phyloP scores from a whole-genome alignment of 139 green algal genomes.

The Chlamydomonas schloesseri region DNA sequence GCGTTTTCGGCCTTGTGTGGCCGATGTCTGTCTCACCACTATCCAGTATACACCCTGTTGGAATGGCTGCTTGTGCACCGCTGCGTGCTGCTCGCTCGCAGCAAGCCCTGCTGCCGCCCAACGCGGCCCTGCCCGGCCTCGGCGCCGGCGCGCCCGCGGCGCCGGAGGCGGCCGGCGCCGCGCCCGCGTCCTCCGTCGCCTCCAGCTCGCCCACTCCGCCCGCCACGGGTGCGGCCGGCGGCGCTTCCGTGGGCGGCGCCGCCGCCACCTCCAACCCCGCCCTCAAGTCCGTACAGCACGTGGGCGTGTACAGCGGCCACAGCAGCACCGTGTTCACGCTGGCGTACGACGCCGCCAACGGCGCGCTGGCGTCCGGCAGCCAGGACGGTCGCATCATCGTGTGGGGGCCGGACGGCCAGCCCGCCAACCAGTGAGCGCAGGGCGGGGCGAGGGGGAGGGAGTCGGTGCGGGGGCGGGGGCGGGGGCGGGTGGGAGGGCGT shows the following conservation, averaged over 20 bases:
- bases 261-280: background rate
- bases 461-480: background rate
- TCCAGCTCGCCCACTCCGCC: background rate
- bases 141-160: background rate
- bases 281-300: conserved; percentile 7
- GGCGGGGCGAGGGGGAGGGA: no score
- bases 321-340: conserved; percentile 60
- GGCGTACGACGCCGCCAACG: conserved; percentile 49
- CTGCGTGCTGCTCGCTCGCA: no score
- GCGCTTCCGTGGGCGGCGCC: no score
- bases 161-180: background rate
- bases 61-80: no score
- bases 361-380: conserved; percentile 50
- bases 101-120: background rate
- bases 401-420: background rate
- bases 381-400: conserved; percentile 20
- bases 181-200: background rate
- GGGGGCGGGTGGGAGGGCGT: background rate
- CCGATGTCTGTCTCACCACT: no score
- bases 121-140: background rate
- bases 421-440: background rate
- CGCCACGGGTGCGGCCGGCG: no score
- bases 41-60: no score
- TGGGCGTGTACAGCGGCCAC: conserved; percentile 48
- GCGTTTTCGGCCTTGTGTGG: no score